Conservation (phyloP, 176 grass and related monocot genomes). For the Dendrocalamus sinicus region DNA sequence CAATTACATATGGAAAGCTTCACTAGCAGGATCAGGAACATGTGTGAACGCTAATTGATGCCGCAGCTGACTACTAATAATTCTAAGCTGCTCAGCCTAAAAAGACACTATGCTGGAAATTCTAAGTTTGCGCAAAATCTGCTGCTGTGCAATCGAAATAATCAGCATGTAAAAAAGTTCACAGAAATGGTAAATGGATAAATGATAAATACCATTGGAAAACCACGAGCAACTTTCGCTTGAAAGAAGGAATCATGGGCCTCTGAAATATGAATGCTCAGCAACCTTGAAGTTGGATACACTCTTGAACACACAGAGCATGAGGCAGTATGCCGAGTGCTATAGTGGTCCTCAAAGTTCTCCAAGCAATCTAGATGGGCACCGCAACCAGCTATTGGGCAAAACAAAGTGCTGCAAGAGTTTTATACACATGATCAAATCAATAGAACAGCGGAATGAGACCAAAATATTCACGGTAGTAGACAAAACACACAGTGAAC, state of each 20-base stretch:
- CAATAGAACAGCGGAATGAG: not conserved
- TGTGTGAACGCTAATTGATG: not conserved
- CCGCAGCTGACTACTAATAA: not conserved
- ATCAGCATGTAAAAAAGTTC: slow-evolving; percentile 19
- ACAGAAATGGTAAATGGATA: not conserved
- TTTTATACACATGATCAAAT: slow-evolving; percentile 44
- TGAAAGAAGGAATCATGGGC: slow-evolving; percentile 95
- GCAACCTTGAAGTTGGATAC: slow-evolving; percentile 77
- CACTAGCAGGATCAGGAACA: not conserved
- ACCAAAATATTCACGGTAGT: not conserved
- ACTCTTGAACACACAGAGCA: slow-evolving; percentile 88
- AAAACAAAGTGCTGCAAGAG: slow-evolving; percentile 61
- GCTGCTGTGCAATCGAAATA: not conserved
- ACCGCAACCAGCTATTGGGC: slow-evolving; percentile 88
- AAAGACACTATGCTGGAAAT: not conserved
- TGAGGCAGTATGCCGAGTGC: slow-evolving; percentile 78
- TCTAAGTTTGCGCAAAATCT: not conserved
- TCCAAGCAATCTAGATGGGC: slow-evolving; percentile 71
- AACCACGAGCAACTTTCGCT: slow-evolving; percentile 89
- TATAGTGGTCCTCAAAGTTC: slow-evolving; percentile 90
- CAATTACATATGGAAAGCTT: not conserved
- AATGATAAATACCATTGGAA: slow-evolving; percentile 84
- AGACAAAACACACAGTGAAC: slow-evolving; percentile 2
- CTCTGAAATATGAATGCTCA: slow-evolving; percentile 93
- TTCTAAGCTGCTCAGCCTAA: not conserved